phyloP scores from a whole-genome alignment of 345 rosid species.

The Corchorus olitorius region DNA sequence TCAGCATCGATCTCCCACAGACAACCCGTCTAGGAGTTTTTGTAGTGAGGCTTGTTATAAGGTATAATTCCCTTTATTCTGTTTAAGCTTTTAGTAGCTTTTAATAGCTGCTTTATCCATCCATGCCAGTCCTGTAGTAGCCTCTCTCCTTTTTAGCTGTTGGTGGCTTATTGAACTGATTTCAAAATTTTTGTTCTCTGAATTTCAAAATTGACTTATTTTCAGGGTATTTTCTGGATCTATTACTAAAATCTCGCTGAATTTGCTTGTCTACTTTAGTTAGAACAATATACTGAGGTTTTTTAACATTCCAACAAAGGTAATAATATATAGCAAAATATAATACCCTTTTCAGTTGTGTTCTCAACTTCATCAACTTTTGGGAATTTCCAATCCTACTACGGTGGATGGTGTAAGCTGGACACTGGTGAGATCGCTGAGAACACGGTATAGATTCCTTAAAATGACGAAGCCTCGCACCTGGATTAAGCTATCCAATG shows the following conservation, averaged over 20 bases:
- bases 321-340: background rate
- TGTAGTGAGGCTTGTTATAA: conserved; percentile 48
- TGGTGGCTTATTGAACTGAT: conserved; percentile 11
- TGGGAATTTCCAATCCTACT: conserved; percentile 54
- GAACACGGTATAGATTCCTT: conserved; percentile 24
- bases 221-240: background rate
- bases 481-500: conserved; percentile 51
- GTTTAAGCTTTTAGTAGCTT: conserved; percentile 24
- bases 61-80: conserved; percentile 31
- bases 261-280: conserved; percentile 7
- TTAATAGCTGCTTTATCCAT: background rate
- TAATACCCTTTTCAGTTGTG: conserved; percentile 28
- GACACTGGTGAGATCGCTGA: conserved; percentile 45
- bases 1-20: conserved; percentile 17
- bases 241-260: background rate
- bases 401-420: conserved; percentile 51
- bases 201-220: background rate
- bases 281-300: background rate
- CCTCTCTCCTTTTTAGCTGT: conserved; percentile 12
- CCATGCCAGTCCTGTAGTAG: background rate
- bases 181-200: background rate
- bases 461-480: conserved; percentile 26
- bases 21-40: conserved; percentile 33
- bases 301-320: background rate
- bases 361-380: conserved; percentile 43